Evolutionary conservation across 768 basidiomycete genomes (phyloP), one percentile per base, ranked within the genome.

Genomic region (Phaeolepiota aurea): DNA sequence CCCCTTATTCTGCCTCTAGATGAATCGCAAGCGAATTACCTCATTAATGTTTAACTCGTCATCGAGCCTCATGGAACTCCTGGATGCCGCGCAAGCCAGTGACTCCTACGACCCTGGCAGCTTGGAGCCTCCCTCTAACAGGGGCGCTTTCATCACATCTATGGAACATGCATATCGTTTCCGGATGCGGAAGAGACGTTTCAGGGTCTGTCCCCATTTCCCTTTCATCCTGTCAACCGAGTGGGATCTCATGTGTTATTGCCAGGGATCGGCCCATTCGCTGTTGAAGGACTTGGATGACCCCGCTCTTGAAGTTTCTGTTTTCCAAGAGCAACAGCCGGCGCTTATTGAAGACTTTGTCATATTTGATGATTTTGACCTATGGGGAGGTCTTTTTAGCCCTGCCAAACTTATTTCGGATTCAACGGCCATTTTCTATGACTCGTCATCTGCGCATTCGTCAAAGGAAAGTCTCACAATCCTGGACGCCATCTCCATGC

Each of bases 141-240:
- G 25, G 25, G 33, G 16, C 33, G 7, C n/a, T 5, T 35, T 35
- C 18, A 9, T 19, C 16, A 20, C 20, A 20, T 9, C 20, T 20
- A 38, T 38, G 37, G 37, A 38, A 38, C 10, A 20, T 10, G 20
- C 19, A 11, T 38, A 12, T 22, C 37, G 37, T 18, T n/a, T 5
- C 7, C 13, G 18, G 5, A 20, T 38, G 22, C 18, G 20, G 37
- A 18, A 19, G 14, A 25, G n/a, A 20, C 18, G 7, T 5, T 38
- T 38, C 37, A 38, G 21, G 37, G 37, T 38, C 13, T 38, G 37
- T 31, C 14, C 14, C 14, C 9, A 10, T 10, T 31, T 31, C 28
- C 28, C 14, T 9, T 14, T 14, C 28, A n/a, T n/a, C n/a, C n/a
- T n/a, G n/a, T n/a, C n/a, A n/a, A n/a, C n/a, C n/a, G 25, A 28